Evolutionary conservation across 1,139 yeast genomes (phyloP).

Genomic region (Yamadazyma dushanensis): DNA sequence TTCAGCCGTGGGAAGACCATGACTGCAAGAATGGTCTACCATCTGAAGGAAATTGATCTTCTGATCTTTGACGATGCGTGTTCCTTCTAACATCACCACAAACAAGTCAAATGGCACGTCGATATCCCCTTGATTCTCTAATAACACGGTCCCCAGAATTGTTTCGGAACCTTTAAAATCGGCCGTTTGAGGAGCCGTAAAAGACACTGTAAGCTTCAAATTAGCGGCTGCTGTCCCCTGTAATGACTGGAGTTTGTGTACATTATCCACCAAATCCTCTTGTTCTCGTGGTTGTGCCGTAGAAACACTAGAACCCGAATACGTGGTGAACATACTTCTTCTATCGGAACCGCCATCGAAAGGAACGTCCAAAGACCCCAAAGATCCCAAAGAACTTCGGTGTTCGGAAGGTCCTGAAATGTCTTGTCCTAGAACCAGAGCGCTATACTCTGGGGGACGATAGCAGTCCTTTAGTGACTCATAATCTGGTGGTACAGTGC

Average conservation of each 20-base stretch:
- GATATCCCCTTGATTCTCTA: slow-evolving; percentile 25
- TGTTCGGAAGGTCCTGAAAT: no score
- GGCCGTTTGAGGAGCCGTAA: neutral
- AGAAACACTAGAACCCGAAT: no score
- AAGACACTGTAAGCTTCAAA: neutral
- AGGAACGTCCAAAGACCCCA: no score
- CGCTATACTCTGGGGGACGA: neutral
- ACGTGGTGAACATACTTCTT: neutral
- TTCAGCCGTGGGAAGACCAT: neutral
- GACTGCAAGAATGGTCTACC: slow-evolving; percentile 1
- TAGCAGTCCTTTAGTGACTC: neutral
- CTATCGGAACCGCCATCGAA: neutral
- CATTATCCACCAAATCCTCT: no score
- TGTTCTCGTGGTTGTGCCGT: no score
- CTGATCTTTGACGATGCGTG: neutral
- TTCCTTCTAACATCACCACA: slow-evolving; percentile 43
- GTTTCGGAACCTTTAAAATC: slow-evolving; percentile 19
- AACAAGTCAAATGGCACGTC: slow-evolving; percentile 41
- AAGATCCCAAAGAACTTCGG: no score
- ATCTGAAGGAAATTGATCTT: slow-evolving; percentile 4
- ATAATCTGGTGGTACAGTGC: neutral
- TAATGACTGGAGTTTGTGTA: no score
- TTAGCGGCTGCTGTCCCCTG: no score
- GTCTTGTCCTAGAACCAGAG: neutral
- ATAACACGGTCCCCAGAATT: slow-evolving; percentile 28